These are phyloP conservation scores for Psidium guajava DNA, from an alignment of 345 rosid genomes.

Conservation along the genomic window DNA sequence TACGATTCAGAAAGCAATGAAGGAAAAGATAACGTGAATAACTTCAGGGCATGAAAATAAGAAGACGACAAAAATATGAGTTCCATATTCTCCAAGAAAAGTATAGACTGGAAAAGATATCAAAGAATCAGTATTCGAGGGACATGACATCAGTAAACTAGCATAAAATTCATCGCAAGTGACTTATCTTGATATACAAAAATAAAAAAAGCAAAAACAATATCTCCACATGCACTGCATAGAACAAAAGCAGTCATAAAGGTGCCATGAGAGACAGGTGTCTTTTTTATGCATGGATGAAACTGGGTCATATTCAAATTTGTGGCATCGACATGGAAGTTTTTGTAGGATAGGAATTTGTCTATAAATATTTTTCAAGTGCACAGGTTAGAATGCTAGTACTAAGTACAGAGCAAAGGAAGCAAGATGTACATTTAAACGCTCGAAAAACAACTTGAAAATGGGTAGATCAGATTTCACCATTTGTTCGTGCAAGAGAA, in stretches of 20 bases:
- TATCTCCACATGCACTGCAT: background rate
- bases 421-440: background rate
- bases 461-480: background rate
- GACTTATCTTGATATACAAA: background rate
- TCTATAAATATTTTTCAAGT: background rate
- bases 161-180: background rate
- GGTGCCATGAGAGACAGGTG: background rate
- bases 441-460: background rate
- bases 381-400: background rate
- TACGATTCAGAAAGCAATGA: slow-evolving; percentile 13
- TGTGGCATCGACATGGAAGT: background rate
- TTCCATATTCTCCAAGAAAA: background rate
- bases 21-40: background rate
- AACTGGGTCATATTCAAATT: background rate
- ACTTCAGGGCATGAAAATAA: background rate
- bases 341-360: background rate
- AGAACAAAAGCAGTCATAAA: background rate
- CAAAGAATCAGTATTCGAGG: background rate
- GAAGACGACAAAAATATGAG: background rate
- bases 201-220: background rate
- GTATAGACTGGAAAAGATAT: background rate
- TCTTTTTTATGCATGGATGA: background rate
- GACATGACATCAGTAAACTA: background rate
- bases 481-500: background rate
- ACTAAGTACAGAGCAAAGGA: background rate